phyloP scores from a whole-genome alignment of 75 land plant species.

The Pinus tabuliformis region DNA sequence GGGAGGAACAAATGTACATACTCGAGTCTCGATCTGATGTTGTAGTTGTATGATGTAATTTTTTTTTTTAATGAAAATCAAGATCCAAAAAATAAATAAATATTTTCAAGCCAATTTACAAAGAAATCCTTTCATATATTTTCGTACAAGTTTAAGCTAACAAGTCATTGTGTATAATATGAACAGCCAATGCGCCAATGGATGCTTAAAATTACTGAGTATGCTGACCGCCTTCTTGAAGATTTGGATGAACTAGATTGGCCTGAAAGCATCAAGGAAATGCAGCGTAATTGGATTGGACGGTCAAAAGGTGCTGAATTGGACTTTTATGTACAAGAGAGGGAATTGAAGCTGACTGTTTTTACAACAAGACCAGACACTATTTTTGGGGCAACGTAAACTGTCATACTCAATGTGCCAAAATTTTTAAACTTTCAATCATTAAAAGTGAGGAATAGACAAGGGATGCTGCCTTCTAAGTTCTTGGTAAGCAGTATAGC shows the following conservation, averaged over 20 bases:
- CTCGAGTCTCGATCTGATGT: too few relatives aligned
- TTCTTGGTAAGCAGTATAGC: not conserved
- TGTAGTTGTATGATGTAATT: not conserved
- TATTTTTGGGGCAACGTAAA: conserved; percentile 94
- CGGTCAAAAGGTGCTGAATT: conserved; percentile 94
- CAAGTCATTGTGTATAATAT: conserved; percentile 2
- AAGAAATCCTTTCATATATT: not conserved
- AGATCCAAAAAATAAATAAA: too few relatives aligned
- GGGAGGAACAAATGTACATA: too few relatives aligned
- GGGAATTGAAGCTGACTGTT: conserved; percentile 46
- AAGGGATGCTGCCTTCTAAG: not conserved
- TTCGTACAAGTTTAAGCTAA: not conserved
- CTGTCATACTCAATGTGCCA: not conserved
- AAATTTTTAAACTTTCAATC: not conserved
- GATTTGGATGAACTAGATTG: conserved; percentile 93
- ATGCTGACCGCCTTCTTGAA: conserved; percentile 95
- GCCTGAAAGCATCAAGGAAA: conserved; percentile 98
- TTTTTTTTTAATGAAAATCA: not conserved
- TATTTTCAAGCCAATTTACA: not conserved
- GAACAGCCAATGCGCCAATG: conserved; percentile 96
- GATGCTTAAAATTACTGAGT: conserved; percentile 92
- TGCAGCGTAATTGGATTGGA: conserved; percentile 98
- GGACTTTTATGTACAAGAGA: conserved; percentile 49
- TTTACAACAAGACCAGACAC: conserved; percentile 96
- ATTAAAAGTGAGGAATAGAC: not conserved